A percentile compares a stretch with the other conserved stretches of the same genome.
phyloP scores from a whole-genome alignment of 1,139 yeast species.

The Blastobotrys aristatus region DNA sequence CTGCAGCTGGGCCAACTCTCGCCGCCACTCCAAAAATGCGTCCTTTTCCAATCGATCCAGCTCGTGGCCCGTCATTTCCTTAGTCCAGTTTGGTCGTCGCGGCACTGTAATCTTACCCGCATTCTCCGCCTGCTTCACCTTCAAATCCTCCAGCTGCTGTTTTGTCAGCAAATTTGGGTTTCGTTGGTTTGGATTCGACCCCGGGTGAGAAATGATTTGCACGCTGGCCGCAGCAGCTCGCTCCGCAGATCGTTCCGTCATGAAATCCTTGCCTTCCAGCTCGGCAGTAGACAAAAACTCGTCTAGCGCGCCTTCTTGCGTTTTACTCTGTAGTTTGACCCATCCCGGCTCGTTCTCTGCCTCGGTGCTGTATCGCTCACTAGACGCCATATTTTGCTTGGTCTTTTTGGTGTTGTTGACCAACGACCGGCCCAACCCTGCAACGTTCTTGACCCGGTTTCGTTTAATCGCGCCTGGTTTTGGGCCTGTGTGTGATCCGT shows the following conservation, averaged over 20 bases:
- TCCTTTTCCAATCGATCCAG: slow-evolving; percentile 85
- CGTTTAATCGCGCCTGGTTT: slow-evolving; percentile 54
- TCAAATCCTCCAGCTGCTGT: slow-evolving; percentile 39
- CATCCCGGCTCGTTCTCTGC: slow-evolving; percentile 55
- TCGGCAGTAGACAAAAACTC: slow-evolving; percentile 94
- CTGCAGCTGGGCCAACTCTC: slow-evolving; percentile 78
- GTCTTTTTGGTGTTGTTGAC: slow-evolving; percentile 69
- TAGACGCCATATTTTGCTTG: slow-evolving; percentile 51
- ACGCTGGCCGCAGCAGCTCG: slow-evolving; percentile 56
- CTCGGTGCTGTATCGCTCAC: slow-evolving; percentile 36
- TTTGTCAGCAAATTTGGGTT: slow-evolving; percentile 57
- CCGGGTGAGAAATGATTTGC: slow-evolving; percentile 59
- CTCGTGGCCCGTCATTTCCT: slow-evolving; percentile 62
- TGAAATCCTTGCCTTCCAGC: slow-evolving; percentile 91
- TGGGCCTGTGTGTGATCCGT: slow-evolving; percentile 77
- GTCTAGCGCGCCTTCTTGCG: slow-evolving; percentile 91
- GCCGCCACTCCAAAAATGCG: slow-evolving; percentile 90
- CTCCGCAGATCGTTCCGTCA: slow-evolving; percentile 77
- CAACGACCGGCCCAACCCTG: slow-evolving; percentile 83
- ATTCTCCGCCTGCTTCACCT: slow-evolving; percentile 61
- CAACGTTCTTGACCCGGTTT: slow-evolving; percentile 73
- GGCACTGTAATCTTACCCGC: slow-evolving; percentile 88
- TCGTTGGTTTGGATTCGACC: slow-evolving; percentile 42
- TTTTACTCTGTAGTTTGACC: slow-evolving; percentile 88
- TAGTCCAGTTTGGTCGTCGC: slow-evolving; percentile 82